Evolutionary conservation across 148 eudicot species (phyloP).

Genomic region (Camellia japonica): DNA sequence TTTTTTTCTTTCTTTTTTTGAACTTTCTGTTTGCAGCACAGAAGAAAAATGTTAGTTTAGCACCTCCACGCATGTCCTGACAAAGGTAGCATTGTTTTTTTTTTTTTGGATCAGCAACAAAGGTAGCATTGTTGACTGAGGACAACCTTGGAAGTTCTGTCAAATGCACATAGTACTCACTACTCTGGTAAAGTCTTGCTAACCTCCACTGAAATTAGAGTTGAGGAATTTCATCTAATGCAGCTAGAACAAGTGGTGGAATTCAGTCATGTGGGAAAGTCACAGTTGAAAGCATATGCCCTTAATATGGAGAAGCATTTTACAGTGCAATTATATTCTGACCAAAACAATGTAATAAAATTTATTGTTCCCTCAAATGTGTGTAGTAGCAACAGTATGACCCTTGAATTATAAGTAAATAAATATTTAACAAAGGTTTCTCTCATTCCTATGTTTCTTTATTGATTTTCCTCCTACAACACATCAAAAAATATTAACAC

Average conservation of each 20-base stretch:
- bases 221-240: constrained; percentile 1
- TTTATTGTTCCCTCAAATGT: neutral
- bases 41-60: neutral
- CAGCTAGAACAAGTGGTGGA: neutral
- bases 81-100: neutral
- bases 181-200: neutral
- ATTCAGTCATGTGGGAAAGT: neutral
- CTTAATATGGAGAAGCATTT: neutral
- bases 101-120: neutral
- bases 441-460: neutral
- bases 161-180: neutral
- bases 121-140: neutral
- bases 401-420: neutral
- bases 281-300: neutral
- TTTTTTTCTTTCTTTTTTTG: neutral
- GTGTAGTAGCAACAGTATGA: neutral
- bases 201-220: neutral
- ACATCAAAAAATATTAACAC: neutral
- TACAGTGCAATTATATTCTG: neutral
- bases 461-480: neutral
- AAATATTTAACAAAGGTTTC: neutral
- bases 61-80: neutral
- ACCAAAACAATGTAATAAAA: neutral
- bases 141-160: neutral
- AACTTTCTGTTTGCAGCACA: neutral